Percentiles rank a stretch among this genome's conserved stretches.
phyloP scores from a whole-genome alignment of 1,139 yeast species.

The Pichia sp. region DNA sequence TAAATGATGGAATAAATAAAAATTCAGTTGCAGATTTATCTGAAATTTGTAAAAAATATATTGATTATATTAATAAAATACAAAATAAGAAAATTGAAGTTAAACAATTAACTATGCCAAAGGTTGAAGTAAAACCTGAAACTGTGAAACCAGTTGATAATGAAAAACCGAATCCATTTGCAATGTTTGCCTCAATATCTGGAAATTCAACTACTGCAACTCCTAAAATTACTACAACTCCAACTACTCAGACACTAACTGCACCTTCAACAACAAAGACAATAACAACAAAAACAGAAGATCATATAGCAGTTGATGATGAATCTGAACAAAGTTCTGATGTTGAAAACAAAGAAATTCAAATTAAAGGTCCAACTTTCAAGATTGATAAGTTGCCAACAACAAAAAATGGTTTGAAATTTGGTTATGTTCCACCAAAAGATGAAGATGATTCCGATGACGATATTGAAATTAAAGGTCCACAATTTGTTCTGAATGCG shows the following conservation, averaged over 20 bases:
- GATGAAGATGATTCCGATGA: conserved; percentile 50
- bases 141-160: conserved; percentile 1
- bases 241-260: conserved; percentile 9
- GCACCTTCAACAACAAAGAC: conserved; percentile 9
- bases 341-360: conserved; percentile 33
- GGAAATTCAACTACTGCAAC: conserved; percentile 1
- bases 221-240: no score
- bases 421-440: conserved; percentile 41
- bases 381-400: conserved; percentile 45
- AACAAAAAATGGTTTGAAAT: conserved; percentile 52
- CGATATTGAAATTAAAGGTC: conserved; percentile 59
- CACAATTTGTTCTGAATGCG: conserved; percentile 49
- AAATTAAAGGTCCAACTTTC: conserved; percentile 63
- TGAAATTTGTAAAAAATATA: conserved; percentile 53
- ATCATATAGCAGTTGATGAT: conserved; percentile 13
- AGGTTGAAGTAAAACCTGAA: conserved; percentile 22
- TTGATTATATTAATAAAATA: conserved; percentile 45
- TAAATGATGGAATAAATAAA: conserved; percentile 38
- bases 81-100: conserved; percentile 25
- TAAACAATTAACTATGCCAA: conserved; percentile 21
- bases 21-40: conserved; percentile 56
- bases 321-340: conserved; percentile 27
- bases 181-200: conserved; percentile 12
- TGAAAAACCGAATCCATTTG: conserved; percentile 15
- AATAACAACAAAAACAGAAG: not conserved